Evolutionary conservation across 768 basidiomycete genomes (phyloP), one percentile per base, ranked within the genome.

Genomic region (Hysterangium stoloniferum): DNA sequence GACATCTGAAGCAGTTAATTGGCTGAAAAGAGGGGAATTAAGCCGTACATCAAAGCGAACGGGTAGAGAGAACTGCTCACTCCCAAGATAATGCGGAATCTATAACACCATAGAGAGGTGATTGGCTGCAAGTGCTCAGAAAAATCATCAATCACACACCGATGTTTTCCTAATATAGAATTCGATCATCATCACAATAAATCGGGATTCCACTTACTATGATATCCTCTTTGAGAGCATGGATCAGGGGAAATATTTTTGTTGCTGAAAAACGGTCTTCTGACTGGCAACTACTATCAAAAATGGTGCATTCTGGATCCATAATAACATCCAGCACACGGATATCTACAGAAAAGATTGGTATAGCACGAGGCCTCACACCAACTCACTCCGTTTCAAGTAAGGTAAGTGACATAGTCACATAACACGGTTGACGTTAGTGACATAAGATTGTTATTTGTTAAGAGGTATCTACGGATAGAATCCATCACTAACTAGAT

Each of bases 61-160:
- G 53, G 37, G 50, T 46, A 34, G 48, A 55, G 35, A 45, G 42
- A 4, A 20, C 42, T 27, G 77, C 83, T 66, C 57, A 88, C 86
- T 86, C 84, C 86, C 86, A 90, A 52, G 76, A 84, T 53, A 90
- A 62, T 8, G 85, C 77, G 45, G 78, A 78, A 58, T 89, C 87
- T 86, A 34, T 13, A 27, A 25, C 24, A 32, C 32, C 11, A n/a
- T 56, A 25, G 44, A 6, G 3, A 34, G 4, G 25, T 13, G 22
- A 32, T 47, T 40, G 34, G 32, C 43, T 47, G 8, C 37, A 22
- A 54, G 20, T n/a, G 19, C 28, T 15, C 17, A 48, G 31, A 52
- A 35, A 45, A 5, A n/a, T 38, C 40, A 20, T 17, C 59, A 62
- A 66, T 48, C 64, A 6, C 38, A 4, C n/a, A 51, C 49, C 38